phyloP scores from a whole-genome alignment of 2,329 filamentous ascomycete species.

The Leptodontidium sp. region DNA sequence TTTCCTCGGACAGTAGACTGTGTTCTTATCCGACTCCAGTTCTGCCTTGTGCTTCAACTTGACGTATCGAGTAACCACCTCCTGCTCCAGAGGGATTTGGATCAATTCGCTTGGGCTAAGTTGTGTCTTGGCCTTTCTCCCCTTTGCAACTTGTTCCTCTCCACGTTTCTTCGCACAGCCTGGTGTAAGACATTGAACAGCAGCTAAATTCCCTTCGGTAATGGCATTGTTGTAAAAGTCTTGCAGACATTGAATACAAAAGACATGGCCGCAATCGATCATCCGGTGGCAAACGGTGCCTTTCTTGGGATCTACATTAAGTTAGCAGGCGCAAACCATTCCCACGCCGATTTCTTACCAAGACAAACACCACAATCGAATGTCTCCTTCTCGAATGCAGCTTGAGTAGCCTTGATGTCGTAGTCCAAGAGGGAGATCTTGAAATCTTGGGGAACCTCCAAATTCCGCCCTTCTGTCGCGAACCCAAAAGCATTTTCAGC shows the following conservation, averaged over 20 bases:
- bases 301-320: slow-evolving; percentile 78
- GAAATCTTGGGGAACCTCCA: slow-evolving; percentile 62
- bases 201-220: slow-evolving; percentile 79
- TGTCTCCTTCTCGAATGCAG: slow-evolving; percentile 81
- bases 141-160: slow-evolving; percentile 50
- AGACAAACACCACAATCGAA: slow-evolving; percentile 90
- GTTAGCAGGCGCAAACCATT: neutral
- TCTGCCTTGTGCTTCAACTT: slow-evolving; percentile 91
- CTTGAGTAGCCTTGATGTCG: slow-evolving; percentile 76
- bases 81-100: slow-evolving; percentile 75
- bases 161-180: slow-evolving; percentile 74
- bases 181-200: slow-evolving; percentile 81
- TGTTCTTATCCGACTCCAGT: slow-evolving; percentile 89
- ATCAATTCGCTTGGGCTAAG: slow-evolving; percentile 86
- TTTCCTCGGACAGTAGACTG: slow-evolving; percentile 87
- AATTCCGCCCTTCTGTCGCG: slow-evolving; percentile 55
- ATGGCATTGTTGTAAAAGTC: slow-evolving; percentile 93
- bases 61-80: slow-evolving; percentile 84
- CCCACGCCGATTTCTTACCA: slow-evolving; percentile 38
- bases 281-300: slow-evolving; percentile 83
- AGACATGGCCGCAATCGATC: slow-evolving; percentile 87
- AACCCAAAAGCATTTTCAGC: slow-evolving; percentile 69
- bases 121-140: slow-evolving; percentile 69
- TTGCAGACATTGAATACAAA: slow-evolving; percentile 85
- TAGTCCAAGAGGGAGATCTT: slow-evolving; percentile 81